phyloP scores from a whole-genome alignment of 345 rosid species.

The Syzygium oleosum region DNA sequence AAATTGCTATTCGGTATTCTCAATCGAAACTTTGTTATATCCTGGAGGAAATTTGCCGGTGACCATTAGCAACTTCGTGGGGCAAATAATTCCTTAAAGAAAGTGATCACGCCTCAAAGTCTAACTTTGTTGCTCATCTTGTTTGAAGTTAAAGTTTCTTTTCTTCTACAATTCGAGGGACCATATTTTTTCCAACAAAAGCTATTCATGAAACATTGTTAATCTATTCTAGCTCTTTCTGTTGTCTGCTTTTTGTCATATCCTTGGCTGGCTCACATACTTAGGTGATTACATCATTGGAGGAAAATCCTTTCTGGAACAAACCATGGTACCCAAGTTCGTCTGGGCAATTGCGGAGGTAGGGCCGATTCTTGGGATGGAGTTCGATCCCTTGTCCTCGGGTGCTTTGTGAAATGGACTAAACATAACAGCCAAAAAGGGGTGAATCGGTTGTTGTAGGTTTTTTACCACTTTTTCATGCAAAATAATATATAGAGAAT shows the following conservation, averaged over 20 bases:
- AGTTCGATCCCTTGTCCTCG: neutral
- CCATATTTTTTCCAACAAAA: too few species aligned
- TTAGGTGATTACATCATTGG: neutral
- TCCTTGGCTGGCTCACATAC: neutral
- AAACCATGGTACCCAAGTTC: neutral
- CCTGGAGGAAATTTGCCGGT: too few species aligned
- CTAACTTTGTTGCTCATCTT: too few species aligned
- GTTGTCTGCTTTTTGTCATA: neutral
- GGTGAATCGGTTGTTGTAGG: neutral
- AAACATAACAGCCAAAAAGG: neutral
- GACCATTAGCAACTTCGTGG: too few species aligned
- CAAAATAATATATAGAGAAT: neutral
- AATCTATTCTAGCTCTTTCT: neutral
- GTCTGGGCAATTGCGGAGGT: neutral
- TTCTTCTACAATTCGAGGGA: too few species aligned
- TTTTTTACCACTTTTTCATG: neutral
- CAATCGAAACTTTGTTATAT: too few species aligned
- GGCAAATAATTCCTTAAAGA: too few species aligned
- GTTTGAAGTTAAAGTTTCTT: too few species aligned
- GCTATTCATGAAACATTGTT: neutral
- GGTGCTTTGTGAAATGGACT: neutral
- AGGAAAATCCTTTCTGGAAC: neutral
- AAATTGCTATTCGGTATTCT: too few species aligned
- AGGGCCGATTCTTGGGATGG: neutral
- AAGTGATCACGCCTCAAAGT: too few species aligned